A percentile compares a stretch with the other conserved stretches of the same genome.
Evolutionary conservation across 1,139 yeast species (phyloP).

Genomic region (Geotrichum histeridarum): DNA sequence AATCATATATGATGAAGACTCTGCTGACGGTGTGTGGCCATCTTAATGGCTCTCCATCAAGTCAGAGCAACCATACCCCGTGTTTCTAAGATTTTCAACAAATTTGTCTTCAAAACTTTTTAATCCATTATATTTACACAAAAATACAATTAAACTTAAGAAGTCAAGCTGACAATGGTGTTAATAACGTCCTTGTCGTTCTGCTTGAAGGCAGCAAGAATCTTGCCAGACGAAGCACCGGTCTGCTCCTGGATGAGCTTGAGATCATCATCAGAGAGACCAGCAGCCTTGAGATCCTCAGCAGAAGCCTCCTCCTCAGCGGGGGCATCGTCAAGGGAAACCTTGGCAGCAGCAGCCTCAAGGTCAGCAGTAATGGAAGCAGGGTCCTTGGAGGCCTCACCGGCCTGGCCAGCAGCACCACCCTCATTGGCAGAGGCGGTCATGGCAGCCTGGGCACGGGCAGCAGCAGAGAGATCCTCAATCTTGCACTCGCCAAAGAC

Average conservation of each 20-base stretch:
- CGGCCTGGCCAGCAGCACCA: constrained; percentile 48
- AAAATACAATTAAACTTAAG: constrained; percentile 22
- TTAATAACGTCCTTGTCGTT: constrained; percentile 94
- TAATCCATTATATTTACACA: not conserved
- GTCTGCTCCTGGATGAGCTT: constrained; percentile 86
- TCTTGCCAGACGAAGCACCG: constrained; percentile 80
- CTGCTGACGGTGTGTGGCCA: no score
- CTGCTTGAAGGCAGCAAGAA: constrained; percentile 81
- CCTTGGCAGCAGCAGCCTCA: constrained; percentile 66
- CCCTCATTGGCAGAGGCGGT: constrained; percentile 42
- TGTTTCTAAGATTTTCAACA: not conserved
- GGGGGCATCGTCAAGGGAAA: constrained; percentile 28
- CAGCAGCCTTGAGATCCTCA: constrained; percentile 72
- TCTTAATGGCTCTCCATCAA: no score
- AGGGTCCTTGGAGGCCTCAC: constrained; percentile 52
- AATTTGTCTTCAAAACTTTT: not conserved
- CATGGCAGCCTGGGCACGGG: constrained; percentile 23
- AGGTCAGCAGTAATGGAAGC: constrained; percentile 87
- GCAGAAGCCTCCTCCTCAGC: constrained; percentile 51
- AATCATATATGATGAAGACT: no score
- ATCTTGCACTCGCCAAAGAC: constrained; percentile 98
- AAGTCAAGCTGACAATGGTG: constrained; percentile 77
- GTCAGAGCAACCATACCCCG: not conserved
- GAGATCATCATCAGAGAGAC: constrained; percentile 72
- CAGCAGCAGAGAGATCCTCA: constrained; percentile 26